Conservation (phyloP, 2,329 filamentous ascomycete genomes). For the Neofusicoccum laricinum region DNA sequence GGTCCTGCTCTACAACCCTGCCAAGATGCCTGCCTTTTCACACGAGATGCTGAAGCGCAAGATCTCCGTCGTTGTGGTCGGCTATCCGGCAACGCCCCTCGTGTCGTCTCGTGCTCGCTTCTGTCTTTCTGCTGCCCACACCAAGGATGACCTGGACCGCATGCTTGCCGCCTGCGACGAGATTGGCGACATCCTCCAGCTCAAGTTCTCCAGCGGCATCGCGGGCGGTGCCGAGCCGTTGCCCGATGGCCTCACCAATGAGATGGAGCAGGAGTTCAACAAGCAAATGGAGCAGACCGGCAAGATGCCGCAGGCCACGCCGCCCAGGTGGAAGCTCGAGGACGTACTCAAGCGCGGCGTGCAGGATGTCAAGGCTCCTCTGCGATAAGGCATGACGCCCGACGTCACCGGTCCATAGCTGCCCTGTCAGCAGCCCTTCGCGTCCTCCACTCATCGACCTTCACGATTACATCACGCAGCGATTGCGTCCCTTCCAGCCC, state of each 20-base stretch:
- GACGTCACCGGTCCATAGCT: background rate
- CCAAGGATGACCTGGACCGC: constrained; percentile 95
- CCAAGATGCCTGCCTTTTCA: constrained; percentile 97
- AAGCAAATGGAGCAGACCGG: constrained; percentile 50
- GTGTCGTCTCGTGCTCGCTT: constrained; percentile 94
- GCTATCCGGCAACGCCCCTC: constrained; percentile 92
- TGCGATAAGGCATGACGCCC: constrained; percentile 54
- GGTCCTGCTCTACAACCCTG: constrained; percentile 93
- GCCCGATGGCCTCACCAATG: constrained; percentile 65
- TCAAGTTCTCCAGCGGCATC: constrained; percentile 96
- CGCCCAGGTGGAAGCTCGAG: constrained; percentile 76
- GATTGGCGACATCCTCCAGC: constrained; percentile 83
- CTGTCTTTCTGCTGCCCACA: constrained; percentile 93
- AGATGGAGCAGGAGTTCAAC: constrained; percentile 55
- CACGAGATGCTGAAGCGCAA: constrained; percentile 98
- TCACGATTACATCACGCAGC: constrained; percentile 1
- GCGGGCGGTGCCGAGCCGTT: constrained; percentile 81
- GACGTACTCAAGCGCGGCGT: constrained; percentile 72
- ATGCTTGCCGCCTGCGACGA: constrained; percentile 87
- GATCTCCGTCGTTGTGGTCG: constrained; percentile 95
- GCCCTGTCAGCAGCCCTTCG: background rate
- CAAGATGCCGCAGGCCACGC: constrained; percentile 47
- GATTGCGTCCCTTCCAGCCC: background rate
- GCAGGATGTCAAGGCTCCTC: constrained; percentile 69
- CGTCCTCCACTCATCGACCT: background rate